Base-by-base conservation (phyloP, 345 rosid species). In the Moricandia moricandioides region DNA sequence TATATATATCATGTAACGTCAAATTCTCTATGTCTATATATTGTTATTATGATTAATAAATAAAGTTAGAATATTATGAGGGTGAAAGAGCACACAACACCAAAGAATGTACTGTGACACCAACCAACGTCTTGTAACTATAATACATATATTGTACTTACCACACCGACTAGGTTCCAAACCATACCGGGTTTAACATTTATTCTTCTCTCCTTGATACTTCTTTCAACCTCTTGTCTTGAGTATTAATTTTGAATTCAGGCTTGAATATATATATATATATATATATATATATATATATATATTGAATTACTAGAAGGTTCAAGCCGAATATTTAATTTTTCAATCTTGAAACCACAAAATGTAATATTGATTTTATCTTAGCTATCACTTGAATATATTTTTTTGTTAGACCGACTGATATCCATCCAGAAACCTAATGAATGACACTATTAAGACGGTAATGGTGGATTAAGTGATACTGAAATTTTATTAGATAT, bases 41-140 rank as follows among this genome's bases (percentile, higher is more conserved):
- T 45, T 64, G n/a, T 24, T 62, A 61, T 73, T 27, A 26, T 78
- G 81, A 68, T 54, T 68, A 73, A 67, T 78, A 62, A 52, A 72
- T 73, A 67, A 52, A 73, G 70, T 63, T 72, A 55, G 82, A 79
- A 79, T 73, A 79, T 79, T 68, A 73, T 79, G 82, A 78, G 55
- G 70, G 82, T 73, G 78, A 78, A 78, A 78, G 73, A 78, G 74
- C 78, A 73, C 74, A 72, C 74, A 73, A 73, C 70, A 73, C 78
- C 70, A 78, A 78, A 73, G 78, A 79, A 79, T 79, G 78, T 79
- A 79, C 78, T 79, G 78, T 79, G 71, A 73, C 78, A 79, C 78
- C 66, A 61, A 79, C 82, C 70, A 79, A 67, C 70, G 57, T 79
- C 64, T 72, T 39, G 73, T 72, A 78, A 72, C 81, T 71, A 66